phyloP scores from a whole-genome alignment of 2,329 filamentous ascomycete genomes.

The Alternaria infectoria region DNA sequence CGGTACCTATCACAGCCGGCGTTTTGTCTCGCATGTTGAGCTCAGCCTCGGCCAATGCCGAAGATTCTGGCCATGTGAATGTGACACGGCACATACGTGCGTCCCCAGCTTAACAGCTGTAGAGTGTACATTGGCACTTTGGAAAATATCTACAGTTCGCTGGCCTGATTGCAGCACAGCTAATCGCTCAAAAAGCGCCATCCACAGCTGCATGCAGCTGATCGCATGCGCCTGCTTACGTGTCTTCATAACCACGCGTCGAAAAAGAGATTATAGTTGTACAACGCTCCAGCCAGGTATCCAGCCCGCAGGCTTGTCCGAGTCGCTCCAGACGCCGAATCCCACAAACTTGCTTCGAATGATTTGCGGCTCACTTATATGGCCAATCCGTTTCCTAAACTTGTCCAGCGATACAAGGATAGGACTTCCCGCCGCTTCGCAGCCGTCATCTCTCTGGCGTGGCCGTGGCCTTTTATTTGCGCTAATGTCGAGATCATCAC shows the following conservation, averaged over 20 bases:
- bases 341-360: background rate
- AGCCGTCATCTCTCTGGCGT: conserved; percentile 45
- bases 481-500: conserved; percentile 55
- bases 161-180: background rate
- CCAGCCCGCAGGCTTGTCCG: background rate
- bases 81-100: background rate
- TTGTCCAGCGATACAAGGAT: conserved; percentile 62
- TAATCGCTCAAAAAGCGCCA: background rate
- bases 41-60: background rate
- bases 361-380: conserved; percentile 25
- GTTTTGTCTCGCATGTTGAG: background rate
- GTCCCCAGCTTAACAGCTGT: background rate
- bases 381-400: conserved; percentile 49
- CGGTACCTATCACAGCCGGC: background rate
- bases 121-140: background rate
- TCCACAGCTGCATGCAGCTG: background rate
- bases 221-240: background rate
- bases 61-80: background rate
- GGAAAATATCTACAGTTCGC: background rate
- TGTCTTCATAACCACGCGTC: background rate
- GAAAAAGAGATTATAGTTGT: background rate
- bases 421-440: conserved; percentile 55
- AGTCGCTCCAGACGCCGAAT: background rate
- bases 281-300: background rate
- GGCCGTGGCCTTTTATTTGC: conserved; percentile 46